Conservation (phyloP, 164 flowering plant genomes). For the Cinnamomum chago region DNA sequence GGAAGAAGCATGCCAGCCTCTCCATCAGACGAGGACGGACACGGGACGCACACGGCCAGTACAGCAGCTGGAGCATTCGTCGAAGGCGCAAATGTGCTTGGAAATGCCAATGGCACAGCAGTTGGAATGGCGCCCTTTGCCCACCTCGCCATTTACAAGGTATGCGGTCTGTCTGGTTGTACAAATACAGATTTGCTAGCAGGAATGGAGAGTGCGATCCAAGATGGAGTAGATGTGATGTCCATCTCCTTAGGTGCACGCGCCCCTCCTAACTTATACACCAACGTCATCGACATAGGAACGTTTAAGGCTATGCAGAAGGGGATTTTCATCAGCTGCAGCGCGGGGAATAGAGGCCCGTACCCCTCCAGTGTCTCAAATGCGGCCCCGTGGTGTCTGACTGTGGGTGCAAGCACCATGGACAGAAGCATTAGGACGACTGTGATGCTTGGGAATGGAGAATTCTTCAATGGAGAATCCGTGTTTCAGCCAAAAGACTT, state of each 20-base stretch:
- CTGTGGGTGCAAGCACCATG: slow-evolving; percentile 47
- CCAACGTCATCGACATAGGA: slow-evolving; percentile 18
- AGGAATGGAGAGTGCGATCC: slow-evolving; percentile 29
- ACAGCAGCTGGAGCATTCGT: slow-evolving; percentile 35
- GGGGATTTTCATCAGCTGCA: slow-evolving; percentile 3
- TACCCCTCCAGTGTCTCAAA: slow-evolving; percentile 8
- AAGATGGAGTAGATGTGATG: slow-evolving; percentile 36
- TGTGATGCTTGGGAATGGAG: slow-evolving; percentile 1
- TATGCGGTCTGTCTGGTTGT: slow-evolving; percentile 11
- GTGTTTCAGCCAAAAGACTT: slow-evolving; percentile 24
- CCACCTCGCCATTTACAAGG: slow-evolving; percentile 22
- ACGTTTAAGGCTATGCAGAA: slow-evolving; percentile 23
- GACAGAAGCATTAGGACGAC: slow-evolving; percentile 29
- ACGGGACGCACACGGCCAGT: slow-evolving; percentile 38
- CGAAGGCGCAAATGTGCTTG: slow-evolving; percentile 14
- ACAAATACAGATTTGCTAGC: slow-evolving; percentile 21
- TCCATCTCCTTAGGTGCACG: slow-evolving; percentile 28
- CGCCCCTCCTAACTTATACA: slow-evolving; percentile 1
- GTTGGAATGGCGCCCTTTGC: slow-evolving; percentile 36
- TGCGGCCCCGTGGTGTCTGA: slow-evolving; percentile 46
- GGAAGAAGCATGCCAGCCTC: background rate
- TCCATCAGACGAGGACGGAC: slow-evolving; percentile 32
- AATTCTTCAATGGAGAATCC: slow-evolving; percentile 30
- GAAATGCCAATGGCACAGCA: slow-evolving; percentile 32
- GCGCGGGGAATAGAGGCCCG: slow-evolving; percentile 33